phyloP scores from a whole-genome alignment of 179 eudicot species.

The Vitellaria paradoxa region DNA sequence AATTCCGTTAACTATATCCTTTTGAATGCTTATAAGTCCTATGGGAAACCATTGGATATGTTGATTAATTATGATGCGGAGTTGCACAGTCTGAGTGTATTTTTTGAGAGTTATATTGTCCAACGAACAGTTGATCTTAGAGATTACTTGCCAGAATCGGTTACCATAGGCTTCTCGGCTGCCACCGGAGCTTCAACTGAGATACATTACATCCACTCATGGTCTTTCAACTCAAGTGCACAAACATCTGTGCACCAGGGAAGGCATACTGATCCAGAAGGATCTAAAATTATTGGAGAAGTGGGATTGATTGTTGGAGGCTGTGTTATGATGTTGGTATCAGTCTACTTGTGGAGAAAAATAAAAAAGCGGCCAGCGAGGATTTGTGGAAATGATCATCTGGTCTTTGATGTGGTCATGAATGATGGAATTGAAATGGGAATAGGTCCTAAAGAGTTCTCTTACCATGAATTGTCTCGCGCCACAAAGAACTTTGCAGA shows the following conservation, averaged over 20 bases:
- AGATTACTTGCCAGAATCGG: slow-evolving; percentile 6
- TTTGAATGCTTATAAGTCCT: slow-evolving; percentile 7
- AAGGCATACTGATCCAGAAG: not conserved
- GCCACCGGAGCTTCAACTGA: not conserved
- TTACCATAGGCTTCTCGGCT: slow-evolving; percentile 11
- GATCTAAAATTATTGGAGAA: not conserved
- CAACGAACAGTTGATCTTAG: not conserved
- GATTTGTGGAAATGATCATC: not conserved
- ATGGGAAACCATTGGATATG: slow-evolving; percentile 13
- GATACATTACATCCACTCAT: not conserved
- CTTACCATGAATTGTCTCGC: not conserved
- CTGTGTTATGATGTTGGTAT: not conserved
- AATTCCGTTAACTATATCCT: not conserved
- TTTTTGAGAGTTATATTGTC: not conserved
- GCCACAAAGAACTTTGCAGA: not conserved
- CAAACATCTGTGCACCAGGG: not conserved
- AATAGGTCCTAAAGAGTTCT: not conserved
- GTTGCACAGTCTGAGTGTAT: slow-evolving; percentile 26
- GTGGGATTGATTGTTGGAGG: not conserved
- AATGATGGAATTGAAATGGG: not conserved
- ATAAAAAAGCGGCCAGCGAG: not conserved
- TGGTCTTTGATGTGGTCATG: not conserved
- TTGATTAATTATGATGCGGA: slow-evolving; percentile 31
- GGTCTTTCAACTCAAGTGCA: not conserved
- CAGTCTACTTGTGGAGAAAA: not conserved